Base-by-base conservation (phyloP, 1,284 basidiomycete species). In the Boletellus dicymbophilus region DNA sequence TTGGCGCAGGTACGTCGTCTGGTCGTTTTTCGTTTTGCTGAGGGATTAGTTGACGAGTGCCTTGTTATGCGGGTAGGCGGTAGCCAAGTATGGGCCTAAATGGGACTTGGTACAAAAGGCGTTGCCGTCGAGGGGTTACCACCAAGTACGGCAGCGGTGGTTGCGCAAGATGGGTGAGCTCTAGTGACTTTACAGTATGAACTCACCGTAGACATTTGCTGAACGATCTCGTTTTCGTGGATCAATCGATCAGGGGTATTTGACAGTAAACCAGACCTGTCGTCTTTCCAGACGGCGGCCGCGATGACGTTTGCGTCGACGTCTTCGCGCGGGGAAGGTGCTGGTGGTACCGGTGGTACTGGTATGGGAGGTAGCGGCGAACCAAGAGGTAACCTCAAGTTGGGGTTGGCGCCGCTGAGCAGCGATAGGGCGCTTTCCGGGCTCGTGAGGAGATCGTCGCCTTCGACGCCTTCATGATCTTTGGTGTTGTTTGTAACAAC, bases 91-190 rank as follows among this genome's bases (percentile, higher is more conserved):
- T 28, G 72, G 71, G 21, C 72, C 72, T 46, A 73, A 72, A 36
- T 73, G 72, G 70, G 70, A 73, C 28, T 50, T 73, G 28, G 69
- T 71, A 22, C 71, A 72, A 53, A 71, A 72, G 41, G 70, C 67
- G 9, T 53, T 72, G 36, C 70, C 72, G 16, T 69, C 68, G 21
- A 57, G 67, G 43, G 68, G 68, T 1, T 72, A 72, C 44, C 72
- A 73, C 40, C 70, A 72, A 55, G 71, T 72, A 30, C 66, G 70
- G 1, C 70, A 72, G 40, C 60, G 71, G n/a, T 72, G 72, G 71
- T 55, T 72, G 33, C 60, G 70, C 34, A 72, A 72, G 46, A 49
- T 72, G 3, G 71, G 71, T 64, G 39, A 21, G 69, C 55, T 40
- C 3, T 12, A 6, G 16, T 25, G 16, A 11, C 15, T 27, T 13